Percentiles rank a stretch among this genome's conserved stretches.
phyloP scores from a whole-genome alignment of 768 basidiomycete genomes.

The Boletus sensibilis region DNA sequence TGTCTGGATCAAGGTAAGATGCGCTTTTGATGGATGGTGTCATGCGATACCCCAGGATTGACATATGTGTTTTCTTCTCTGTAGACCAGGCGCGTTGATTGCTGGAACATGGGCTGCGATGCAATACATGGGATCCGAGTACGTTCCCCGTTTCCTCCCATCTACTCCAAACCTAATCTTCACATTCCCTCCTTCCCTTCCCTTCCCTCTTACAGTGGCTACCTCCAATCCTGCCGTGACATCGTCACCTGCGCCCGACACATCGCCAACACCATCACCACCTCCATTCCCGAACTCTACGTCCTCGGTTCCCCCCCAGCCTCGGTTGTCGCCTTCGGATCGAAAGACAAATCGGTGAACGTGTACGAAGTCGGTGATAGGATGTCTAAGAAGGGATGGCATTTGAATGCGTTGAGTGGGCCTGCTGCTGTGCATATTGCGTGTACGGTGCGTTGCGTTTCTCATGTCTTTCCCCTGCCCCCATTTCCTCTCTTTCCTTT shows the following conservation, averaged over 20 bases:
- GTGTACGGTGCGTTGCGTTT: constrained; percentile 65
- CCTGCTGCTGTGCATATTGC: constrained; percentile 91
- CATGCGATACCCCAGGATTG: background rate
- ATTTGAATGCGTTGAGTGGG: constrained; percentile 77
- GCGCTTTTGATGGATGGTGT: background rate
- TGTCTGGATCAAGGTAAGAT: constrained; percentile 84
- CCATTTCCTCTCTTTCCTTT: background rate
- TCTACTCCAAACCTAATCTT: background rate
- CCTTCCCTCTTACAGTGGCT: constrained; percentile 55
- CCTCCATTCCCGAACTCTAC: constrained; percentile 78
- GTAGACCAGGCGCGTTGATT: constrained; percentile 85
- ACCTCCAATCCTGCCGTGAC: constrained; percentile 76
- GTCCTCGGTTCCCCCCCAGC: constrained; percentile 88
- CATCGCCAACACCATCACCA: constrained; percentile 65
- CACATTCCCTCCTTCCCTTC: no score
- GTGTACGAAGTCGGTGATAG: constrained; percentile 88
- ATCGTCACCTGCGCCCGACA: constrained; percentile 75
- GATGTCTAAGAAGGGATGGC: constrained; percentile 88
- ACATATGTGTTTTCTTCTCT: background rate
- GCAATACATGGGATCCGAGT: constrained; percentile 89
- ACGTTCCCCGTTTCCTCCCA: constrained; percentile 27
- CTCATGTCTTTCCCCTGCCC: background rate
- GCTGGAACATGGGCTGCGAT: constrained; percentile 97
- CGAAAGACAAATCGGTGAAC: constrained; percentile 52
- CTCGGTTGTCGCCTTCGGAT: constrained; percentile 87